A percentile compares a stretch with the other conserved stretches of the same genome.
Evolutionary conservation across 2,329 filamentous ascomycete species (phyloP).

Genomic region (Neonectria faginata): DNA sequence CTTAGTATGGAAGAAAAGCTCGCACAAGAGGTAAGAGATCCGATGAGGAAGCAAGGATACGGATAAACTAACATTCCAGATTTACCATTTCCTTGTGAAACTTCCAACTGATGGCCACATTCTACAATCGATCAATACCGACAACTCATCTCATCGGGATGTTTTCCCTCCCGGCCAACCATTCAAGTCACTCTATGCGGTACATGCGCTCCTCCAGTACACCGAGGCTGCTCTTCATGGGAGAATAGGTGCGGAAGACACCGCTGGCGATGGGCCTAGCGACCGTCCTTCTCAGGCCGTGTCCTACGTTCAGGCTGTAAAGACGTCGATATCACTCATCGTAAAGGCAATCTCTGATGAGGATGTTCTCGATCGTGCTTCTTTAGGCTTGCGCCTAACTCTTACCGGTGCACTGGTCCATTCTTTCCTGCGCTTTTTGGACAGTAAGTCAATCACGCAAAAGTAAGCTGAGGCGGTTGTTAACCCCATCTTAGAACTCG

Average conservation of each 20-base stretch:
- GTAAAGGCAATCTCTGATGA: conserved; percentile 71
- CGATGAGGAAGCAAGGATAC: neutral
- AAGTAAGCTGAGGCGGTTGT: neutral
- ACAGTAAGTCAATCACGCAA: conserved; percentile 36
- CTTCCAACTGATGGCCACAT: conserved; percentile 77
- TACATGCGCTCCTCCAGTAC: conserved; percentile 74
- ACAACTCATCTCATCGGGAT: conserved; percentile 64
- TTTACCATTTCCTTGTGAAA: conserved; percentile 76
- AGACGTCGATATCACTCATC: conserved; percentile 65
- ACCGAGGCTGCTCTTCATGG: conserved; percentile 59
- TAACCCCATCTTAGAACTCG: conserved; percentile 34
- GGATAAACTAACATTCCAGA: conserved; percentile 51
- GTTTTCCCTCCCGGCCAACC: conserved; percentile 77
- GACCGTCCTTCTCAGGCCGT: conserved; percentile 37
- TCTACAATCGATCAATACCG: conserved; percentile 67
- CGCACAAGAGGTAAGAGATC: conserved; percentile 69
- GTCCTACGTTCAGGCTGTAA: conserved; percentile 51
- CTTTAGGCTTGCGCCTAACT: conserved; percentile 41
- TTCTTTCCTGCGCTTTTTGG: conserved; percentile 45
- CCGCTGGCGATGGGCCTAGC: conserved; percentile 7
- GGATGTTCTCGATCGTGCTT: conserved; percentile 59
- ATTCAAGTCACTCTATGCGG: conserved; percentile 79
- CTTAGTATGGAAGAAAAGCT: conserved; percentile 78
- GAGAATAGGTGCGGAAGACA: conserved; percentile 22
- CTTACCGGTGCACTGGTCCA: conserved; percentile 47